These are phyloP conservation scores for Talaromyces sp. DNA, from an alignment of 2,329 filamentous ascomycete species.

Conservation along the genomic window DNA sequence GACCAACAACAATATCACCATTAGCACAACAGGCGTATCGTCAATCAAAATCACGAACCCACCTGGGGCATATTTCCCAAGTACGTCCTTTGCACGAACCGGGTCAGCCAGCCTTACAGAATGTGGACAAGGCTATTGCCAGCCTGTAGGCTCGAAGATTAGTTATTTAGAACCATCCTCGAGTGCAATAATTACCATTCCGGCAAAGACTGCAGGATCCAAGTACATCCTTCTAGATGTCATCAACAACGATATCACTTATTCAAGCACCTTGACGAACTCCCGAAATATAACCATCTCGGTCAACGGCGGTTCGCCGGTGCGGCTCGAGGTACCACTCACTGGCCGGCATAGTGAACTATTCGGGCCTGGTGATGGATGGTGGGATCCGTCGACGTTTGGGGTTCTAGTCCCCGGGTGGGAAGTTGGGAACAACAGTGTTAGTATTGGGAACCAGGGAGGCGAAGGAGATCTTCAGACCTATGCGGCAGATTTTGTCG, in stretches of 20 bases:
- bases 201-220: slow-evolving; percentile 23
- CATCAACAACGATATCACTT: slow-evolving; percentile 50
- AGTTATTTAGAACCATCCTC: slow-evolving; percentile 30
- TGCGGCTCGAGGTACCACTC: slow-evolving; percentile 49
- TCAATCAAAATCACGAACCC: slow-evolving; percentile 21
- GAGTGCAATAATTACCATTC: slow-evolving; percentile 33
- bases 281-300: slow-evolving; percentile 48
- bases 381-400: slow-evolving; percentile 47
- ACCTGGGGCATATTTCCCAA: slow-evolving; percentile 38
- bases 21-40: slow-evolving; percentile 16
- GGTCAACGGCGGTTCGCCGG: slow-evolving; percentile 41
- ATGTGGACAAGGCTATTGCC: slow-evolving; percentile 39
- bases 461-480: slow-evolving; percentile 16
- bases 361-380: slow-evolving; percentile 43
- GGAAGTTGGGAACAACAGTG: slow-evolving; percentile 35
- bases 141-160: slow-evolving; percentile 43
- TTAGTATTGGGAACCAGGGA: slow-evolving; percentile 30
- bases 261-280: slow-evolving; percentile 41
- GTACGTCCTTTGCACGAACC: slow-evolving; percentile 30
- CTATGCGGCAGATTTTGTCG: neutral
- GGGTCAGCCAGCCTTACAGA: slow-evolving; percentile 31
- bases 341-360: slow-evolving; percentile 32
- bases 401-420: slow-evolving; percentile 46
- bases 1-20: slow-evolving; percentile 22
- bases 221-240: slow-evolving; percentile 47